phyloP scores from a whole-genome alignment of 2,329 filamentous ascomycete genomes.

The Talaromyces sp. region DNA sequence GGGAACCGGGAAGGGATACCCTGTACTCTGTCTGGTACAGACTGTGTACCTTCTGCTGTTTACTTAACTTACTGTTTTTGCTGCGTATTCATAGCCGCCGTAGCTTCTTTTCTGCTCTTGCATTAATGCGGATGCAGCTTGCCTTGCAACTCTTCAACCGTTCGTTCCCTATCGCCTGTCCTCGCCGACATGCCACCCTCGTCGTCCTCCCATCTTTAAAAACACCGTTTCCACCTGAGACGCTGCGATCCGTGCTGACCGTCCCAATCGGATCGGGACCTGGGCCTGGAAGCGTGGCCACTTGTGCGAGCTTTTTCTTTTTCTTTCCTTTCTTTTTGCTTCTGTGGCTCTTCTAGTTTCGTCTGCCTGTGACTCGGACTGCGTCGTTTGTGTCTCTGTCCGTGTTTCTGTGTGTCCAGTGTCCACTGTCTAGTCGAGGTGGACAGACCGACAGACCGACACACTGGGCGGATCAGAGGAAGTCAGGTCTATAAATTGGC shows the following conservation, averaged over 20 bases:
- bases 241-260: neutral
- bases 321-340: neutral
- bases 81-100: too few relatives aligned
- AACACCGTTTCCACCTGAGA: neutral
- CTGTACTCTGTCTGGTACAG: neutral
- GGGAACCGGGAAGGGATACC: neutral
- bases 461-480: neutral
- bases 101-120: neutral
- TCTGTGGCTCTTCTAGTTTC: neutral
- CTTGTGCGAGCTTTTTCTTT: neutral
- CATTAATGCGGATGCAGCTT: neutral
- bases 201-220: neutral
- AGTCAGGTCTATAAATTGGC: neutral
- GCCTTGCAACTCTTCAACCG: neutral
- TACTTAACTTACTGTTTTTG: too few relatives aligned
- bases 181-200: neutral
- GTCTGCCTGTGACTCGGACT: neutral
- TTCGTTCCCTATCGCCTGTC: neutral
- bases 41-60: too few relatives aligned
- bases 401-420: too few relatives aligned
- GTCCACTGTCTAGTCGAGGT: too few relatives aligned
- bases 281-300: neutral
- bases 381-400: neutral
- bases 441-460: neutral
- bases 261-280: neutral